Conservation (phyloP, 2,329 filamentous ascomycete species). For the Alternaria sp. region DNA sequence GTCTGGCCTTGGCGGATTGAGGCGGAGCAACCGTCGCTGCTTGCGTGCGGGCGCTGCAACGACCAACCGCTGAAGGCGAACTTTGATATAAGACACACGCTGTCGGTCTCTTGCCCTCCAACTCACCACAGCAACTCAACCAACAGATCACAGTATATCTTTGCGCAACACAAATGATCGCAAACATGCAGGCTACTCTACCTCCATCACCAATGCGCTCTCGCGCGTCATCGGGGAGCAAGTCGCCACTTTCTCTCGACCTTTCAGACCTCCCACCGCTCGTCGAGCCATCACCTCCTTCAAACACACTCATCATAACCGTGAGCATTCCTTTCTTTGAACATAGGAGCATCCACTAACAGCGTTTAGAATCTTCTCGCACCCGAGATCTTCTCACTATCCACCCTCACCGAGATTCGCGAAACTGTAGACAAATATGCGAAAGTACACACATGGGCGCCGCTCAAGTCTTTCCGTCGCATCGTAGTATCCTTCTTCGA, state of each 20-base stretch:
- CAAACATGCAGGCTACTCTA: conserved; percentile 39
- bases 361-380: conserved; percentile 68
- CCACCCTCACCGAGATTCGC: conserved; percentile 76
- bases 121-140: conserved; percentile 22
- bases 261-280: conserved; percentile 75
- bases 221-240: conserved; percentile 44
- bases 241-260: conserved; percentile 70
- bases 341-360: conserved; percentile 17
- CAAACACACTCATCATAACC: conserved; percentile 85
- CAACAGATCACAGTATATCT: conserved; percentile 8
- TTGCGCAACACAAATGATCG: conserved; percentile 21
- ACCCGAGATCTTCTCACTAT: conserved; percentile 73
- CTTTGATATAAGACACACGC: conserved; percentile 34
- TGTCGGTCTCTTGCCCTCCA: conserved; percentile 15
- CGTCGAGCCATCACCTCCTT: conserved; percentile 73
- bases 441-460: conserved; percentile 77
- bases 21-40: conserved; percentile 20
- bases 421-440: conserved; percentile 73
- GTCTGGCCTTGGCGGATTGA: conserved; percentile 21
- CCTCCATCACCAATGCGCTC: conserved; percentile 42
- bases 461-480: conserved; percentile 81
- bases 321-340: conserved; percentile 34
- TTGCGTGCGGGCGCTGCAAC: conserved; percentile 34
- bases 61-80: conserved; percentile 19
- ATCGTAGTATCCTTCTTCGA: conserved; percentile 81